Percentiles rank a stretch among this genome's conserved stretches.
Evolutionary conservation across 768 basidiomycete species (phyloP).

Genomic region (Mycena galopus): DNA sequence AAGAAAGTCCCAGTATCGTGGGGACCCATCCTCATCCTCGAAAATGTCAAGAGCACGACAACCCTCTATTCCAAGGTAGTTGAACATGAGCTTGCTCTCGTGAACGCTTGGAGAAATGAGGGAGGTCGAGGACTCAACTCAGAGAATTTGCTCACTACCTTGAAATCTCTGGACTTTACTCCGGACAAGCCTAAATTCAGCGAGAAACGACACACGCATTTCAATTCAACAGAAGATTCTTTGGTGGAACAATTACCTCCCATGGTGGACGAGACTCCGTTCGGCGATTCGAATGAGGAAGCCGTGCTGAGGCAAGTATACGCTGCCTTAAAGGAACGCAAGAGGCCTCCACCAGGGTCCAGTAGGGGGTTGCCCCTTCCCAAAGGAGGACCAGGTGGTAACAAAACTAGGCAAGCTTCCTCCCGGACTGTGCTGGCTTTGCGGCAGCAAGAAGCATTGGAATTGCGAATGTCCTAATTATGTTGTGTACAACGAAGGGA

Average conservation of each 20-base stretch:
- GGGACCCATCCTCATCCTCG: too few species aligned
- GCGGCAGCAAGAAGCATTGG: constrained; percentile 23
- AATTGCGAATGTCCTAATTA: constrained; percentile 17
- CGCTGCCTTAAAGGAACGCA: too few species aligned
- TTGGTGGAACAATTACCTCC: too few species aligned
- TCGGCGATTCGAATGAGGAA: background rate
- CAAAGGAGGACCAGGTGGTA: constrained; percentile 10
- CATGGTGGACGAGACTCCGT: too few species aligned
- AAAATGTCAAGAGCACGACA: too few species aligned
- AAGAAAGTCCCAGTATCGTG: too few species aligned
- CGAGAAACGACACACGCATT: background rate
- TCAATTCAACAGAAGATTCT: background rate
- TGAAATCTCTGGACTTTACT: background rate
- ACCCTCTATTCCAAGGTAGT: too few species aligned
- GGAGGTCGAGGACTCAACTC: background rate
- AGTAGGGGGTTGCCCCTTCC: constrained; percentile 1
- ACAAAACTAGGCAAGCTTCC: background rate
- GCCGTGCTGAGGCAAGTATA: too few species aligned
- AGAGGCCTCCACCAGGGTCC: background rate
- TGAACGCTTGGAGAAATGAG: background rate
- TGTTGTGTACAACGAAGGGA: background rate
- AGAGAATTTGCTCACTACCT: background rate
- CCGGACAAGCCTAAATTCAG: background rate
- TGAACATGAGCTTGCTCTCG: constrained; percentile 7
- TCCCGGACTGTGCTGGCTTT: constrained; percentile 2